phyloP scores from a whole-genome alignment of 306 rosid genomes.

The Acacia melanoxylon region DNA sequence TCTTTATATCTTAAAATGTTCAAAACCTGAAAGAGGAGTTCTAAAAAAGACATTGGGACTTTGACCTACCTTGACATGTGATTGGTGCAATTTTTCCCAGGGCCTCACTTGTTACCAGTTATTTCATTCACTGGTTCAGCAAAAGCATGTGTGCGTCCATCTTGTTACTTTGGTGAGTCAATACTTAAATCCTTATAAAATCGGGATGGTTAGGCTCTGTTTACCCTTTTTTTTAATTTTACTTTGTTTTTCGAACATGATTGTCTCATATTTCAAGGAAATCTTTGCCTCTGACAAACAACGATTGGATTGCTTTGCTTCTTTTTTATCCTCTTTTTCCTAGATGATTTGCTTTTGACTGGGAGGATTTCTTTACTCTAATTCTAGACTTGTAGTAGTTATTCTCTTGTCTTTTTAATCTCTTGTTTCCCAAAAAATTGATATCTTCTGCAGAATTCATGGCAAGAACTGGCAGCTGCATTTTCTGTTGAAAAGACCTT shows the following conservation, averaged over 20 bases:
- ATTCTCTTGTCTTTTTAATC: background rate
- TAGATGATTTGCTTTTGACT: background rate
- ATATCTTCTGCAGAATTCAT: constrained; percentile 65
- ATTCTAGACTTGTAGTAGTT: background rate
- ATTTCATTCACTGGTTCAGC: constrained; percentile 85
- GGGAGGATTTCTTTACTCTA: background rate
- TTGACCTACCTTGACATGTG: constrained; percentile 15
- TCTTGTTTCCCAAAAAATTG: background rate
- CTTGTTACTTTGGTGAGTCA: constrained; percentile 84
- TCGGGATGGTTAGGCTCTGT: background rate
- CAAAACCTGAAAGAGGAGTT: background rate
- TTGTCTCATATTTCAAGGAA: background rate
- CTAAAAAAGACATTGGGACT: constrained; percentile 2
- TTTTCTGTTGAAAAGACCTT: constrained; percentile 72
- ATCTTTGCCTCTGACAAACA: background rate
- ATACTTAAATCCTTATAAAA: background rate
- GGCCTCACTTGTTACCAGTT: constrained; percentile 78
- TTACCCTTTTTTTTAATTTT: background rate
- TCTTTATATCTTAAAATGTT: constrained; percentile 15
- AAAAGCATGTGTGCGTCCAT: constrained; percentile 75
- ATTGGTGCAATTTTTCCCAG: constrained; percentile 41
- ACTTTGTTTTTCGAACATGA: background rate
- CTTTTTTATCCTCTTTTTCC: background rate
- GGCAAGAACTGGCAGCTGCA: constrained; percentile 84
- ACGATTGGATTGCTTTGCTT: background rate